Conservation (phyloP, 73 alveolate species). For the Paramecium sonneborni region DNA sequence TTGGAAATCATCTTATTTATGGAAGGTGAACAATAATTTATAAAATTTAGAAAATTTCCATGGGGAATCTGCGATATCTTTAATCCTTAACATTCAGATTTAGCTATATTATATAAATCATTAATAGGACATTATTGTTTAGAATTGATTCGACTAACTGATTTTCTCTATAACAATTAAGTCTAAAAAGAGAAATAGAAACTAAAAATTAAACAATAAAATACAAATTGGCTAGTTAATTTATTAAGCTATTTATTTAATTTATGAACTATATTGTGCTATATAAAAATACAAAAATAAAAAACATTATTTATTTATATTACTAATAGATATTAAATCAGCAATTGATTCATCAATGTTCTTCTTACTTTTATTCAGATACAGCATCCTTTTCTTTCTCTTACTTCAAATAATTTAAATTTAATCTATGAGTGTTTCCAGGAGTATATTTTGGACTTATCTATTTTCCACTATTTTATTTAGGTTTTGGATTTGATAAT, state of each 20-base stretch:
- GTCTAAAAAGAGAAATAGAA: background rate
- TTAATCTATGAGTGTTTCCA: conserved; percentile 34
- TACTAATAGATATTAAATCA: background rate
- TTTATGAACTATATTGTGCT: background rate
- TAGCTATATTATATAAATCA: conserved; percentile 23
- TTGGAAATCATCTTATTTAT: conserved; percentile 26
- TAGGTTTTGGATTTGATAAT: conserved; percentile 19
- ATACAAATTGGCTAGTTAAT: background rate
- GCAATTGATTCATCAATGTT: background rate
- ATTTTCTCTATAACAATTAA: background rate
- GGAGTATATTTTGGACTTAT: conserved; percentile 47
- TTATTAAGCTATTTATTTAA: background rate
- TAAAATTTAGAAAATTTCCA: conserved; percentile 47
- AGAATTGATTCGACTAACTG: conserved; percentile 44
- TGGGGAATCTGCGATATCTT: conserved; percentile 67
- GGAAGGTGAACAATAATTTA: conserved; percentile 39
- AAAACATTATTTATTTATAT: background rate
- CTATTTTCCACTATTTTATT: background rate
- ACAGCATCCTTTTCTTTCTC: background rate
- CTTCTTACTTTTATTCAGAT: background rate
- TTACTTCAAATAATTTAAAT: background rate
- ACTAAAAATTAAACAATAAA: background rate
- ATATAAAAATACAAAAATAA: background rate
- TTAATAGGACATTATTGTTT: conserved; percentile 45
- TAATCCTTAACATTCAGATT: conserved; percentile 65